Percentiles rank a stretch among this genome's conserved stretches.
Evolutionary conservation across 2,329 filamentous ascomycete genomes (phyloP).

Genomic region (Parasarocladium wereldwijsianum): DNA sequence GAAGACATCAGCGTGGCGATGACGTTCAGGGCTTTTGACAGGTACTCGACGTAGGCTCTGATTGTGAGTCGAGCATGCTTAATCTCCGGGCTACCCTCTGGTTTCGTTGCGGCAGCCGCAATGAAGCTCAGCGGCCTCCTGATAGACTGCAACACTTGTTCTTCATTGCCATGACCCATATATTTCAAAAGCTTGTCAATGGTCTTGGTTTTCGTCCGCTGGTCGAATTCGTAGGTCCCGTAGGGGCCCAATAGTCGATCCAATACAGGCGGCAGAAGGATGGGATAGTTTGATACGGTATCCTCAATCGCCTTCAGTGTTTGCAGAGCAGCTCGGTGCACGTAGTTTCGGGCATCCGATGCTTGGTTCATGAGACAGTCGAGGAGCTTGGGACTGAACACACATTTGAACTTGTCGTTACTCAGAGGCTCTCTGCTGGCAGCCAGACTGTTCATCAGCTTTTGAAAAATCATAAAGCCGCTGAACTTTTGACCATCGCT

Average conservation of each 20-base stretch:
- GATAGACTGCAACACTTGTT: slow-evolving; percentile 33
- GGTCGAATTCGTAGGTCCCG: slow-evolving; percentile 70
- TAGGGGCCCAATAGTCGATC: slow-evolving; percentile 53
- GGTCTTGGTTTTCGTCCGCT: slow-evolving; percentile 72
- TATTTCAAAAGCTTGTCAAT: slow-evolving; percentile 58
- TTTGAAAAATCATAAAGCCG: slow-evolving; percentile 77
- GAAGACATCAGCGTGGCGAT: slow-evolving; percentile 10
- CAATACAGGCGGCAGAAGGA: slow-evolving; percentile 45
- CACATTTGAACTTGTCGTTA: slow-evolving; percentile 27
- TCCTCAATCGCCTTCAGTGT: slow-evolving; percentile 57
- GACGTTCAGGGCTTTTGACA: slow-evolving; percentile 34
- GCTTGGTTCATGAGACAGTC: slow-evolving; percentile 73
- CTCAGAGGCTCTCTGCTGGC: slow-evolving; percentile 18
- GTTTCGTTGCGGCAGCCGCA: slow-evolving; percentile 2
- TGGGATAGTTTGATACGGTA: slow-evolving; percentile 45
- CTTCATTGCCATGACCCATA: slow-evolving; percentile 40
- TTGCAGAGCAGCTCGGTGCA: slow-evolving; percentile 66
- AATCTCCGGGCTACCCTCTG: slow-evolving; percentile 13
- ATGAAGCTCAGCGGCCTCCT: slow-evolving; percentile 24
- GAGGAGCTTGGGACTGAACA: slow-evolving; percentile 78
- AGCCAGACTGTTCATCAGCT: slow-evolving; percentile 45
- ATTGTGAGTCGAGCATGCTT: too few relatives aligned
- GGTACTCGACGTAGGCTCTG: slow-evolving; percentile 37
- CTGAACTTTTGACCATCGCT: slow-evolving; percentile 85
- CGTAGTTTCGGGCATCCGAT: slow-evolving; percentile 59